These are phyloP conservation scores for Colletotrichum destructivum DNA, from an alignment of 2,329 filamentous ascomycete genomes.

Conservation along the genomic window DNA sequence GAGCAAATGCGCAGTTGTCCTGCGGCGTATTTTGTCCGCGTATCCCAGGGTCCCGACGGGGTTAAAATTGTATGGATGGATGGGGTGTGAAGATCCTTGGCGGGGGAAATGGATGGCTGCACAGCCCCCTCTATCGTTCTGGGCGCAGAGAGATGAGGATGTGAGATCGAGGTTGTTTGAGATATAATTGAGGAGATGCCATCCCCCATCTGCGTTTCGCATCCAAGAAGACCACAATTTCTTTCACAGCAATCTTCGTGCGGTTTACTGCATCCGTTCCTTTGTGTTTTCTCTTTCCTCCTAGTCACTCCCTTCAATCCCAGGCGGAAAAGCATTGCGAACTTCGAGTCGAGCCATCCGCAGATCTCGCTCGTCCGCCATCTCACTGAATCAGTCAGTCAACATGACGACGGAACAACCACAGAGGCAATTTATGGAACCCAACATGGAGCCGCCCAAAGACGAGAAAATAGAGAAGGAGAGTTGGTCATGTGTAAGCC, in stretches of 20 bases:
- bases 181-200: constrained; percentile 23
- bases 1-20: background rate
- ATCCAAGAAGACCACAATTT: background rate
- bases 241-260: background rate
- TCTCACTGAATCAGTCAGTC: background rate
- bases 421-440: constrained; percentile 12
- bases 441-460: constrained; percentile 1
- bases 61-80: constrained; percentile 28
- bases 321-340: background rate
- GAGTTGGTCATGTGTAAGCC: constrained; percentile 16
- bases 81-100: constrained; percentile 9
- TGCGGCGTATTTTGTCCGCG: background rate
- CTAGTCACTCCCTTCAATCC: constrained; percentile 6
- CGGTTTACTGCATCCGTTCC: background rate
- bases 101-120: background rate
- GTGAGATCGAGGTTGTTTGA: constrained; percentile 14
- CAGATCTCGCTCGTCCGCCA: background rate
- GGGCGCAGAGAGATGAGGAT: background rate
- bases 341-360: background rate
- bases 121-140: constrained; percentile 24
- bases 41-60: background rate
- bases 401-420: constrained; percentile 17
- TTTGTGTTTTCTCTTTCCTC: background rate
- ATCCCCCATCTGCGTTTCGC: background rate
- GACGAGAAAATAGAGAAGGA: background rate